Evolutionary conservation across 2,329 filamentous ascomycete species (phyloP).

Genomic region (Neonectria magnoliae): DNA sequence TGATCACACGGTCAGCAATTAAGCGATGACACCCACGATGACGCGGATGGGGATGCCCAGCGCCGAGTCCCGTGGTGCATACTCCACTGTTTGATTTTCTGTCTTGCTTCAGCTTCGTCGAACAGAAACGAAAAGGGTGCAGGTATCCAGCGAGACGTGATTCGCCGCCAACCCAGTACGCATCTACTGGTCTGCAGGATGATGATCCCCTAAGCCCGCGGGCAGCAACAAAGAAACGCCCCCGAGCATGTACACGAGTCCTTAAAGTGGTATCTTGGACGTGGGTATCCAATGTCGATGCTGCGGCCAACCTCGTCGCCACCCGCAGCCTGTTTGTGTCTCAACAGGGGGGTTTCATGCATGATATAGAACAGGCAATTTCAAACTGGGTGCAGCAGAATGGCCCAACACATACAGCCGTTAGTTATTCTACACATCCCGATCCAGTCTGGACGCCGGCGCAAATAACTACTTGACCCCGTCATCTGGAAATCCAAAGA

Average conservation of each 20-base stretch:
- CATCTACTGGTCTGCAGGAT: conserved; percentile 14
- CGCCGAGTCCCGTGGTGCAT: not conserved
- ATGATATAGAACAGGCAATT: conserved; percentile 11
- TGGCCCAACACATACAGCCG: conserved; percentile 22
- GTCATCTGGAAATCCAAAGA: conserved; percentile 7
- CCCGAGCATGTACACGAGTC: not conserved
- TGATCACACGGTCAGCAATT: conserved; percentile 11
- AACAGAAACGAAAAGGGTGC: conserved; percentile 3
- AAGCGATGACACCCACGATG: conserved; percentile 6
- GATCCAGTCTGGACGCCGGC: not conserved
- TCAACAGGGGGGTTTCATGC: conserved; percentile 14
- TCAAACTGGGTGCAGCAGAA: conserved; percentile 12
- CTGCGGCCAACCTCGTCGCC: conserved; percentile 11
- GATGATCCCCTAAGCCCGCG: conserved; percentile 15
- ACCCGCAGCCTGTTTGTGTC: conserved; percentile 11
- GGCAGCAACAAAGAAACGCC: not conserved
- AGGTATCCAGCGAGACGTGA: not conserved
- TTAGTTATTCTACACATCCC: conserved; percentile 4
- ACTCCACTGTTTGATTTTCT: conserved; percentile 9
- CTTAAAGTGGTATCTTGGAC: conserved; percentile 13
- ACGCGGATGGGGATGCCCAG: conserved; percentile 5
- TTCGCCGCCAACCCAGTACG: not conserved
- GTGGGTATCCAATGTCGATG: conserved; percentile 21
- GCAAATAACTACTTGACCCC: conserved; percentile 15
- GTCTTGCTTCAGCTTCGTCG: not conserved